Base-by-base conservation (phyloP, 164 flowering plant species). In the Umbellularia californica region DNA sequence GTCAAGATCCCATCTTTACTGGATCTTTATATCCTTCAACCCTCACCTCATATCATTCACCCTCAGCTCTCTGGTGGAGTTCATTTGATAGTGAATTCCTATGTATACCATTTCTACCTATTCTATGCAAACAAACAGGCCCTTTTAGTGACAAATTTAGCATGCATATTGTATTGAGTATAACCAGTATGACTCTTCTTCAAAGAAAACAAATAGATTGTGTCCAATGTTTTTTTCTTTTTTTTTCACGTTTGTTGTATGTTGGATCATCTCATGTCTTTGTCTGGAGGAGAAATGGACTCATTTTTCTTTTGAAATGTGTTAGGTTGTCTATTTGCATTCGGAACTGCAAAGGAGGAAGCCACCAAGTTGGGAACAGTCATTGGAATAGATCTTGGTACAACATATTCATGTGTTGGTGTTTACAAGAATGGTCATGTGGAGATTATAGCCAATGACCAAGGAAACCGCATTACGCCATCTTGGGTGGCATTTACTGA, bases 401-500 rank as follows among this genome's bases (percentile, higher is more conserved):
- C 97, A 58, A 92, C 94, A 9, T 91, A 90, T 65, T 91, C 97
- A 2, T 92, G 97, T 87, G 97, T 92, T 77, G 97, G 97, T 73
- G 97, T 92, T 33, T 92, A 92, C 84, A 89, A 82, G 85, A 89
- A 89, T 24, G 94, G 93, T 28, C 93, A 87, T 82, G 95, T 90
- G 13, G 95, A 92, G 72, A 92, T 92, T 65, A 90, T 92, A 83
- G 97, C 97, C 75, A 92, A 92, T 75, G 97, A 92, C 81, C 95
- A 90, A 71, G 95, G 97, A 63, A 92, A 92, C 80, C 89, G 97
- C 28, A 92, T 92, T 63, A 90, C 93, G 60, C 97, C 97, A 22
- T 90, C 97, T 7, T 92, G 97, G 97, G 95, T 92, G 70, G 93
- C 86, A 20, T 91, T 91, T 88, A 90, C 94, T 23, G 90, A 90